Conservation (phyloP, 352 stramenopile species). For the Phytophthora foliorum region DNA sequence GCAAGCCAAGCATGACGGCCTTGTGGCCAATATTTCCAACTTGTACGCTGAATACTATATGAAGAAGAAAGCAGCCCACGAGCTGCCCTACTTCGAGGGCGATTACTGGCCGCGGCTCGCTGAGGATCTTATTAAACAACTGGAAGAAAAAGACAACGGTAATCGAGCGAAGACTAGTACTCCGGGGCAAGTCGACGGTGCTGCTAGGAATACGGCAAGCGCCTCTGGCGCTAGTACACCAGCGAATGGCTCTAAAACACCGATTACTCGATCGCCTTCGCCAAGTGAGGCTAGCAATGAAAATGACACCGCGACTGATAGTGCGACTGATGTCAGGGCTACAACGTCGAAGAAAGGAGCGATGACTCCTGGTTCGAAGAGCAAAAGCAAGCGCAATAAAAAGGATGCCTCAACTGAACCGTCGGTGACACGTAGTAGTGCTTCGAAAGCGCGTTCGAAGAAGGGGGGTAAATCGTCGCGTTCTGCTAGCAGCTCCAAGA, state of each 20-base stretch:
- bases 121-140: slow-evolving; percentile 99
- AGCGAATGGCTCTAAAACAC: slow-evolving; percentile 47
- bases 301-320: slow-evolving; percentile 18
- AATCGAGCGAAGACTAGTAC: slow-evolving; percentile 39
- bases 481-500: slow-evolving; percentile 66
- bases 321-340: slow-evolving; percentile 16
- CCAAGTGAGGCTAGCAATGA: slow-evolving; percentile 58
- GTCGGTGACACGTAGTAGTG: slow-evolving; percentile 66
- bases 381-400: slow-evolving; percentile 75
- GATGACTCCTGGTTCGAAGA: slow-evolving; percentile 54
- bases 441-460: slow-evolving; percentile 77
- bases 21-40: slow-evolving; percentile 87
- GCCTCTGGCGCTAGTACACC: slow-evolving; percentile 16
- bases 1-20: slow-evolving; percentile 83
- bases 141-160: slow-evolving; percentile 92
- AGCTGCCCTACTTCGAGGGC: slow-evolving; percentile 99
- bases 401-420: slow-evolving; percentile 57
- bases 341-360: slow-evolving; percentile 33
- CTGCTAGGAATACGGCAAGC: slow-evolving; percentile 6
- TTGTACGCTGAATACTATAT: slow-evolving; percentile 90
- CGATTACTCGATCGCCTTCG: slow-evolving; percentile 59
- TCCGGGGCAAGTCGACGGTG: slow-evolving; percentile 21
- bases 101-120: slow-evolving; percentile 99
- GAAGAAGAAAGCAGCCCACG: slow-evolving; percentile 88
- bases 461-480: slow-evolving; percentile 57